These are phyloP conservation scores for Raffaelea arxii DNA, from an alignment of 2,329 filamentous ascomycete genomes.

Conservation along the genomic window DNA sequence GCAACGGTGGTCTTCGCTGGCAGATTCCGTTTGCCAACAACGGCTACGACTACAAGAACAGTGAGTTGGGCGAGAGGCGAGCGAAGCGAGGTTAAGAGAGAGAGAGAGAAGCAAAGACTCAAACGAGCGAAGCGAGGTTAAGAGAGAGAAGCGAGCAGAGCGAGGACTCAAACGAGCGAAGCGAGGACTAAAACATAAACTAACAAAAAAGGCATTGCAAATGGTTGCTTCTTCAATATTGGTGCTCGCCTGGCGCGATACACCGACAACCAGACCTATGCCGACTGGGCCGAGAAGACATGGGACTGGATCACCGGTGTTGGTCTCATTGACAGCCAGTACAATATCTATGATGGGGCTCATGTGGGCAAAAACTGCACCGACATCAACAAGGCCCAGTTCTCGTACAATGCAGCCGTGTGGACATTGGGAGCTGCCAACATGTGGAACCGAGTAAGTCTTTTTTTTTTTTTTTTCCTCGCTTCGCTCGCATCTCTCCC, in stretches of 20 bases:
- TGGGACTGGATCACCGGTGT: conserved; percentile 46
- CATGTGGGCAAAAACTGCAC: conserved; percentile 41
- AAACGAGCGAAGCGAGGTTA: no score
- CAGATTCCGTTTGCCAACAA: conserved; percentile 54
- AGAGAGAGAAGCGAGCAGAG: no score
- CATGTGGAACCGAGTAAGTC: conserved; percentile 43
- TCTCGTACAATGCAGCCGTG: conserved; percentile 45
- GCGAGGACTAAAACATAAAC: no score
- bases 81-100: no score
- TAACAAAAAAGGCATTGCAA: conserved; percentile 25
- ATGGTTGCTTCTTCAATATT: conserved; percentile 39
- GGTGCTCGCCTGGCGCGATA: conserved; percentile 51
- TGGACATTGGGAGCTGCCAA: conserved; percentile 45
- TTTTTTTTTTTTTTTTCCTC: not conserved
- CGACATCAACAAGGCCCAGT: conserved; percentile 40
- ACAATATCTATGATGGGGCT: conserved; percentile 50
- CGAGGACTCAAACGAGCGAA: no score
- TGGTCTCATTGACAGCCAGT: conserved; percentile 43
- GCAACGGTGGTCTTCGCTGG: conserved; percentile 56
- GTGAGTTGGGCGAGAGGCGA: conserved; percentile 6
- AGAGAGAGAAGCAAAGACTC: no score
- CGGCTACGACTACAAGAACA: conserved; percentile 57
- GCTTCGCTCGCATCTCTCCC: not conserved
- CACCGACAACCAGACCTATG: conserved; percentile 46
- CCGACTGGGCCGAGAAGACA: conserved; percentile 42